Evolutionary conservation across 116 monocot species (phyloP).

Genomic region (Dioscorea cayenensis): DNA sequence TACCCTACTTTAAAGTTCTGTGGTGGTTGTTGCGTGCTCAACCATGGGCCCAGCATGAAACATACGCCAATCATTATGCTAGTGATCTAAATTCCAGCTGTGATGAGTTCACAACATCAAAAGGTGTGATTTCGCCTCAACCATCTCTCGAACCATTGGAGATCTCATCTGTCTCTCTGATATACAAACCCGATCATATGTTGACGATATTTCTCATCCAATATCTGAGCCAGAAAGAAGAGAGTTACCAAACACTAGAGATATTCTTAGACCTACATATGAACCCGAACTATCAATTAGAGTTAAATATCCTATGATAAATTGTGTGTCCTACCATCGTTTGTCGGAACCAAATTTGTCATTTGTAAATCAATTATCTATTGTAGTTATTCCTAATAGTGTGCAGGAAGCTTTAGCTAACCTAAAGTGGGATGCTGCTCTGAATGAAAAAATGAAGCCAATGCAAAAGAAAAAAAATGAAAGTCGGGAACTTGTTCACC

Average conservation of each 20-base stretch:
- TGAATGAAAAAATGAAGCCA: slow-evolving; percentile 18
- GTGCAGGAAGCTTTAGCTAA: slow-evolving; percentile 10
- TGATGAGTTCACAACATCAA: too few species aligned
- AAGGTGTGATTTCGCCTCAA: too few species aligned
- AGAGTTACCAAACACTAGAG: slow-evolving; percentile 5
- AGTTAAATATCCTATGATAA: slow-evolving; percentile 8
- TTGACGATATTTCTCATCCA: slow-evolving; percentile 4
- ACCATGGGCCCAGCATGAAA: too few species aligned
- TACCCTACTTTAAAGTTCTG: too few species aligned
- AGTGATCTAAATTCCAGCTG: too few species aligned
- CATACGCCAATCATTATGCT: too few species aligned
- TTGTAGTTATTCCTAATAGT: slow-evolving; percentile 15
- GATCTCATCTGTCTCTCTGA: too few species aligned
- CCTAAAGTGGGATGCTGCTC: slow-evolving; percentile 9
- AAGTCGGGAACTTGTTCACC: slow-evolving; percentile 11
- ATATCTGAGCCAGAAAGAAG: background rate
- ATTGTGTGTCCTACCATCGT: slow-evolving; percentile 6
- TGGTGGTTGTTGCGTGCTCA: too few species aligned
- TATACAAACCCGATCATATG: slow-evolving; percentile 1
- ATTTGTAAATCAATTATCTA: slow-evolving; percentile 15
- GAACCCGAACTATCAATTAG: slow-evolving; percentile 8
- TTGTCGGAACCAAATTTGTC: slow-evolving; percentile 7
- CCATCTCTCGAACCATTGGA: too few species aligned
- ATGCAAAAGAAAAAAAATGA: slow-evolving; percentile 10
- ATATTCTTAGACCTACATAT: slow-evolving; percentile 14